phyloP scores from a whole-genome alignment of 768 basidiomycete species.

The Boletus reticuloceps region DNA sequence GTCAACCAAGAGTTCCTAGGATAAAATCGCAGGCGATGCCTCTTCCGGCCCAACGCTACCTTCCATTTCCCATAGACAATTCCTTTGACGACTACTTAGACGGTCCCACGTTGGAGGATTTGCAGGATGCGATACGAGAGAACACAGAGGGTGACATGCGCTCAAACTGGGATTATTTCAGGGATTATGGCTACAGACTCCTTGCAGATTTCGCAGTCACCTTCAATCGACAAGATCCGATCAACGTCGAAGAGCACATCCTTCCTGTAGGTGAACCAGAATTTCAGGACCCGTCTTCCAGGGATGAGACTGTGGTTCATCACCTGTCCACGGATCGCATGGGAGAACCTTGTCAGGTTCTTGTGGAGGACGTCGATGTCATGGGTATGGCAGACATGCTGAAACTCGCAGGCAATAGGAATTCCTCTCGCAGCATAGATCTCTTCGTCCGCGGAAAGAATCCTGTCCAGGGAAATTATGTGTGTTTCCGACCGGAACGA shows the following conservation, averaged over 20 bases:
- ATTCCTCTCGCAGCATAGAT: background rate
- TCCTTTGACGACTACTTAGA: no score
- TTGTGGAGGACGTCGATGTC: background rate
- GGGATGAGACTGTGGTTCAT: background rate
- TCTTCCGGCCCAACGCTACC: no score
- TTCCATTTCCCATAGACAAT: no score
- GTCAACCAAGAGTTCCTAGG: no score
- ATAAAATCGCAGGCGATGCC: no score
- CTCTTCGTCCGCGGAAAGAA: slow-evolving; percentile 1
- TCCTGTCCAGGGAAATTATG: background rate
- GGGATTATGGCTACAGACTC: slow-evolving; percentile 4
- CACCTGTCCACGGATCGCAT: background rate
- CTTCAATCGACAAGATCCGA: slow-evolving; percentile 1
- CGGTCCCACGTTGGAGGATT: no score
- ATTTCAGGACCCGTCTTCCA: background rate
- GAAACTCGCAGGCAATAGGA: background rate
- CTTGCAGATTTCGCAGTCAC: background rate
- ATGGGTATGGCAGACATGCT: slow-evolving; percentile 6
- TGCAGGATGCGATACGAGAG: no score
- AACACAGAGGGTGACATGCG: background rate
- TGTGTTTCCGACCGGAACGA: background rate
- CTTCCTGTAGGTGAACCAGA: background rate
- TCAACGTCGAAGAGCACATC: background rate
- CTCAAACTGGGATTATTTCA: slow-evolving; percentile 6
- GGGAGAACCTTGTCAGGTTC: background rate